Base-by-base conservation (phyloP, 441 rosid genomes). In the Cnidoscolus chayamansa region DNA sequence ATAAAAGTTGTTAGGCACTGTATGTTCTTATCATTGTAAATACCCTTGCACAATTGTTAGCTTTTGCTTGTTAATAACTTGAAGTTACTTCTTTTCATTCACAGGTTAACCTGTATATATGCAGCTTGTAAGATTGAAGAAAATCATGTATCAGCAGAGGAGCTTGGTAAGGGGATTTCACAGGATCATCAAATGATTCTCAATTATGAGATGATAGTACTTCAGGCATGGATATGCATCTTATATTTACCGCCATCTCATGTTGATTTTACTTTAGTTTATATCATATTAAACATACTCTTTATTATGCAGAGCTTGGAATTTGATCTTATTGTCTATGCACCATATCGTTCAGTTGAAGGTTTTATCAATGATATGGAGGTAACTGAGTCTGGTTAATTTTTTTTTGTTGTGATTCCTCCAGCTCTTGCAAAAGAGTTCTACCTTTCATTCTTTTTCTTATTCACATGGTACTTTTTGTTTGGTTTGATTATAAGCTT, bases 81-180 rank as follows among this genome's bases (percentile, higher is more conserved):
- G 73, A 73, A 65, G 43, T 83, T 35, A 67, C 77, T 75, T 71
- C 64, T 71, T 50, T 81, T 16, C 63, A 20, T 66, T 56, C 59
- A 45, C 86, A 92, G 99, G 92, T 89, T 94, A 86, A 94, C 99
- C 63, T 94, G 99, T 78, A 89, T 94, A 67, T 94, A 94, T 82
- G 84, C 92, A 8, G 92, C 99, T 54, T 90, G 99, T 84, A 94
- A 94, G 80, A 92, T 94, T 77, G 98, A 94, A 78, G 99, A 94
- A 81, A 94, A 92, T 81, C 99, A 92, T 66, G 99, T 94, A 31
- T 94, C 98, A 61, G 99, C 98, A 19, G 99, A 94, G 88, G 99
- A 94, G 90, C 94, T 94, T 81, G 98, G 97, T 76, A 91, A 91
- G 82, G 97, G 98, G 74, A 92, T 94, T 81, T 86, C 91, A 64